Conservation (phyloP, 2,329 filamentous ascomycete genomes). For the Penicillium sp. region DNA sequence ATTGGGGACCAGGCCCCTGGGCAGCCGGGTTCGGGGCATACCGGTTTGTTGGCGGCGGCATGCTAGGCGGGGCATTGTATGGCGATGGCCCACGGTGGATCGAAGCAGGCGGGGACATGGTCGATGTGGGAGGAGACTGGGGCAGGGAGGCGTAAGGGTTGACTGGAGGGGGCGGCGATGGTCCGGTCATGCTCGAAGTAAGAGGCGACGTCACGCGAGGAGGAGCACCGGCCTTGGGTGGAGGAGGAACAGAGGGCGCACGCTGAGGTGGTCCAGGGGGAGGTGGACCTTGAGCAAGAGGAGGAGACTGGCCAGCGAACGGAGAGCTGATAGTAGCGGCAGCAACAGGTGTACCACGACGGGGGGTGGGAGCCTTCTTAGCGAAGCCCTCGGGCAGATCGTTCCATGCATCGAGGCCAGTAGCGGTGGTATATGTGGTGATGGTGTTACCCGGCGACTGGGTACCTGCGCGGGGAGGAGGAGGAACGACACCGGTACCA, state of each 20-base stretch:
- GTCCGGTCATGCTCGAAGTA: slow-evolving; percentile 67
- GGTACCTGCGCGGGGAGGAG: slow-evolving; percentile 69
- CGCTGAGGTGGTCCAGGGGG: slow-evolving; percentile 64
- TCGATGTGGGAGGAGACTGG: slow-evolving; percentile 52
- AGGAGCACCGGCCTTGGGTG: slow-evolving; percentile 76
- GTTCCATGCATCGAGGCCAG: slow-evolving; percentile 86
- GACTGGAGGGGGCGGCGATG: slow-evolving; percentile 54
- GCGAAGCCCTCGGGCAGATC: slow-evolving; percentile 84
- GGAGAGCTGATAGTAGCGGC: slow-evolving; percentile 72
- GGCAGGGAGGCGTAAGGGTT: slow-evolving; percentile 48
- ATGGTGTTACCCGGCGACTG: slow-evolving; percentile 68
- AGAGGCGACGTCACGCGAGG: slow-evolving; percentile 75
- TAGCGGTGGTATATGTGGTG: slow-evolving; percentile 66
- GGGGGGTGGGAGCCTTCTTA: slow-evolving; percentile 69
- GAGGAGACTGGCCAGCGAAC: slow-evolving; percentile 70
- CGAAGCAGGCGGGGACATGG: slow-evolving; percentile 57
- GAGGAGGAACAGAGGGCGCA: slow-evolving; percentile 77
- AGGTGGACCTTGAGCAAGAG: slow-evolving; percentile 47
- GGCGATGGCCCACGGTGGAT: slow-evolving; percentile 79
- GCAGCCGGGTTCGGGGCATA: slow-evolving; percentile 73
- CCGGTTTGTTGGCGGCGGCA: slow-evolving; percentile 72
- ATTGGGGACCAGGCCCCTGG: slow-evolving; percentile 57
- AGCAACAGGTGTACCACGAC: slow-evolving; percentile 75
- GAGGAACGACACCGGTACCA: slow-evolving; percentile 55
- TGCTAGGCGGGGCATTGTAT: slow-evolving; percentile 79